Conservation (phyloP, 2,329 filamentous ascomycete genomes). For the Rhinocladiella mackenziei region DNA sequence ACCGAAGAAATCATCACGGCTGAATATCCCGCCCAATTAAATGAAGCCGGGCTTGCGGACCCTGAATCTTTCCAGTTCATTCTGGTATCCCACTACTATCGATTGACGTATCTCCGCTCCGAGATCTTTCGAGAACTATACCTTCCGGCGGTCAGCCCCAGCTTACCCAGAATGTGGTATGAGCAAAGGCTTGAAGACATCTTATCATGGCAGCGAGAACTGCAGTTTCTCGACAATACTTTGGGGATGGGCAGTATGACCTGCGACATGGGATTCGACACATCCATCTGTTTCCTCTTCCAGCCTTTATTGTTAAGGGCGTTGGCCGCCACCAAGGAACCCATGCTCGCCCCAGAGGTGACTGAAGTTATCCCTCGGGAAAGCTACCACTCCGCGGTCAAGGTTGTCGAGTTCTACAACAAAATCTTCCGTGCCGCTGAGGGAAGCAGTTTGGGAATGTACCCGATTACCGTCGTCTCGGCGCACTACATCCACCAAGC, state of each 20-base stretch:
- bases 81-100: constrained; percentile 36
- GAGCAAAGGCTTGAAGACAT: constrained; percentile 30
- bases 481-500: constrained; percentile 36
- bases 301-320: constrained; percentile 33
- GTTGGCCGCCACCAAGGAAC: constrained; percentile 25
- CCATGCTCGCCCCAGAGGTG: constrained; percentile 20
- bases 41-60: constrained; percentile 18
- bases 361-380: constrained; percentile 29
- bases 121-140: constrained; percentile 36
- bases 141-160: constrained; percentile 30
- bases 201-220: constrained; percentile 28
- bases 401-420: constrained; percentile 33
- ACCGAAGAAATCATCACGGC: constrained; percentile 38
- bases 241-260: constrained; percentile 33
- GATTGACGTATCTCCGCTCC: constrained; percentile 37
- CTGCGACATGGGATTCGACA: constrained; percentile 35
- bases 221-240: constrained; percentile 21
- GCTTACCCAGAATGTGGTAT: constrained; percentile 31
- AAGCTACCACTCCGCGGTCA: constrained; percentile 32
- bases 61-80: constrained; percentile 29
- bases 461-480: constrained; percentile 34
- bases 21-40: constrained; percentile 33
- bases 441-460: constrained; percentile 30
- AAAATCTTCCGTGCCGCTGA: constrained; percentile 33
- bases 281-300: constrained; percentile 35